Conservation (phyloP, 192 early-diverging fungal species). For the Entomortierella parvispora region DNA sequence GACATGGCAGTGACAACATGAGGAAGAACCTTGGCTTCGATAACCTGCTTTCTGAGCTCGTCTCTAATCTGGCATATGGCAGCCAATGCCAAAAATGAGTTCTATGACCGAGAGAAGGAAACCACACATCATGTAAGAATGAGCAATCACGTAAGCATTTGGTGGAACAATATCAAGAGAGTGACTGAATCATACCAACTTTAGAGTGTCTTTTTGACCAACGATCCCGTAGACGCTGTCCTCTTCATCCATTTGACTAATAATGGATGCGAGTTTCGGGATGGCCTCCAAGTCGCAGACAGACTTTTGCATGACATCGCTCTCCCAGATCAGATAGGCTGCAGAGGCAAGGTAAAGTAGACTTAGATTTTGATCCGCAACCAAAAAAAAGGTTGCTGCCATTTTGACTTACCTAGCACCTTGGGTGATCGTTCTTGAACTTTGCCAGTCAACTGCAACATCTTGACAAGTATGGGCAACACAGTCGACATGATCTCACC, state of each 20-base stretch:
- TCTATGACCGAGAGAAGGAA: slow-evolving; percentile 51
- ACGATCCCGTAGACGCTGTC: slow-evolving; percentile 55
- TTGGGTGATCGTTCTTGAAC: slow-evolving; percentile 76
- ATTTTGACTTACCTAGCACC: slow-evolving; percentile 58
- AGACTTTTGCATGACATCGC: slow-evolving; percentile 77
- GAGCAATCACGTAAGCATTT: no score
- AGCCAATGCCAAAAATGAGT: slow-evolving; percentile 74
- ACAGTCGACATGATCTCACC: slow-evolving; percentile 64
- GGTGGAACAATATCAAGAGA: background rate
- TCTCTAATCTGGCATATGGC: slow-evolving; percentile 76
- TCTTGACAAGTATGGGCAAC: slow-evolving; percentile 75
- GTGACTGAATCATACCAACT: slow-evolving; percentile 61
- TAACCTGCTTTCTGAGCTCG: slow-evolving; percentile 76
- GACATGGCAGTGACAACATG: slow-evolving; percentile 74
- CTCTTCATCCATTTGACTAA: slow-evolving; percentile 53
- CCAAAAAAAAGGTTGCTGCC: background rate
- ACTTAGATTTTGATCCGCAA: no score
- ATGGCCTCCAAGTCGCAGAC: slow-evolving; percentile 83
- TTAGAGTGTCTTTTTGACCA: slow-evolving; percentile 67
- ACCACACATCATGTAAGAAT: background rate
- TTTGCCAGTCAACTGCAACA: slow-evolving; percentile 64
- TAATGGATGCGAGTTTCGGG: slow-evolving; percentile 66
- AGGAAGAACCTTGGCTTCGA: slow-evolving; percentile 80
- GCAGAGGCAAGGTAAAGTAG: background rate
- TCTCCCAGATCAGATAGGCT: slow-evolving; percentile 77